These are phyloP conservation scores for Camellia japonica DNA, from an alignment of 148 eudicot species.

Conservation along the genomic window DNA sequence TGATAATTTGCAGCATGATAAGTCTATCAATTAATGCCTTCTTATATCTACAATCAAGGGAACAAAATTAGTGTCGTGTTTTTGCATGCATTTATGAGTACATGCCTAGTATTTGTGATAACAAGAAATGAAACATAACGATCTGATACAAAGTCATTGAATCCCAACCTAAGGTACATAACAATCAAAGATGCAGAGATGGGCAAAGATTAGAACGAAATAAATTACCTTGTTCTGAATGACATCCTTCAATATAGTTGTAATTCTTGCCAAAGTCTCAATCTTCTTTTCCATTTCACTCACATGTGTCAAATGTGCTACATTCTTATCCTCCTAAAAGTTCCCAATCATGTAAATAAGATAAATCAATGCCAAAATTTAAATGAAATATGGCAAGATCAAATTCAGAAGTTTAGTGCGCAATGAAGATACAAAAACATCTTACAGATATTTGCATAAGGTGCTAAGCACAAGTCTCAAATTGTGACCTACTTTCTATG, in stretches of 20 bases:
- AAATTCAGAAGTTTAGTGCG: background rate
- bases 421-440: background rate
- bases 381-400: background rate
- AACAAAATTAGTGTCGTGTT: background rate
- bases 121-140: background rate
- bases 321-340: conserved; percentile 93
- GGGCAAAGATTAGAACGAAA: background rate
- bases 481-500: background rate
- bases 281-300: conserved; percentile 99
- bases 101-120: background rate
- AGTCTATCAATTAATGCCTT: background rate
- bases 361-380: conserved; percentile 7
- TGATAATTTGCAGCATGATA: background rate
- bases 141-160: background rate
- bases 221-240: conserved; percentile 86
- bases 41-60: background rate
- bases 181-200: background rate
- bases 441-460: background rate
- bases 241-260: conserved; percentile 91
- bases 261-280: conserved; percentile 89
- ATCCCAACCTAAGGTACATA: conserved; percentile 7
- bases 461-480: background rate
- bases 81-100: background rate
- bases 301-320: conserved; percentile 95
- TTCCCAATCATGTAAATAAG: conserved; percentile 10